Evolutionary conservation across 176 grass and related monocot genomes (phyloP).

Genomic region (Tillandsia fasciculata): DNA sequence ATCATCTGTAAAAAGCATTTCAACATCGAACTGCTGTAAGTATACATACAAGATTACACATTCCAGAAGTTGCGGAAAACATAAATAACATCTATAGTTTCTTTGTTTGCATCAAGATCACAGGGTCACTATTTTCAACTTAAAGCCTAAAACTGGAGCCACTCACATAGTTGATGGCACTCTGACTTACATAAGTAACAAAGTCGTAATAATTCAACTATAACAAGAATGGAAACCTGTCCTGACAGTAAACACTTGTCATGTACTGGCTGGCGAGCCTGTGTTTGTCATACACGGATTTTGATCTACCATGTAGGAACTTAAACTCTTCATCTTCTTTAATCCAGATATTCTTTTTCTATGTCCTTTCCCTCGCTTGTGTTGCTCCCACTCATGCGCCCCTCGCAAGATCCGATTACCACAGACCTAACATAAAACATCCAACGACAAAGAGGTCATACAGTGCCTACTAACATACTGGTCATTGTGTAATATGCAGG

Average conservation of each 20-base stretch:
- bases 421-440: slow-evolving; percentile 50
- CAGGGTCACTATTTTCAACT: too few species aligned
- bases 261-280: neutral
- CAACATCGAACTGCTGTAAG: too few species aligned
- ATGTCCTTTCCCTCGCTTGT: slow-evolving; percentile 67
- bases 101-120: too few species aligned
- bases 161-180: too few species aligned
- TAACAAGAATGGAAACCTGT: too few species aligned
- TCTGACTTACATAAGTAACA: too few species aligned
- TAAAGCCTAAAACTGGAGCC: too few species aligned
- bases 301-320: neutral
- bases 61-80: too few species aligned
- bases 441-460: slow-evolving; percentile 3
- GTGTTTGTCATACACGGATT: neutral
- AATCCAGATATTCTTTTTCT: slow-evolving; percentile 51
- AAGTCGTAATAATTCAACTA: too few species aligned
- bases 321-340: slow-evolving; percentile 32
- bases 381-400: slow-evolving; percentile 75
- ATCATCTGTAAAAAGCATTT: too few species aligned
- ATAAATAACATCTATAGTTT: too few species aligned
- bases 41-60: too few species aligned
- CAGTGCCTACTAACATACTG: neutral
- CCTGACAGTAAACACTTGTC: neutral
- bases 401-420: slow-evolving; percentile 65
- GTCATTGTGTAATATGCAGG: neutral